Evolutionary conservation across 768 basidiomycete genomes (phyloP).

Genomic region (Collybia mongolica): DNA sequence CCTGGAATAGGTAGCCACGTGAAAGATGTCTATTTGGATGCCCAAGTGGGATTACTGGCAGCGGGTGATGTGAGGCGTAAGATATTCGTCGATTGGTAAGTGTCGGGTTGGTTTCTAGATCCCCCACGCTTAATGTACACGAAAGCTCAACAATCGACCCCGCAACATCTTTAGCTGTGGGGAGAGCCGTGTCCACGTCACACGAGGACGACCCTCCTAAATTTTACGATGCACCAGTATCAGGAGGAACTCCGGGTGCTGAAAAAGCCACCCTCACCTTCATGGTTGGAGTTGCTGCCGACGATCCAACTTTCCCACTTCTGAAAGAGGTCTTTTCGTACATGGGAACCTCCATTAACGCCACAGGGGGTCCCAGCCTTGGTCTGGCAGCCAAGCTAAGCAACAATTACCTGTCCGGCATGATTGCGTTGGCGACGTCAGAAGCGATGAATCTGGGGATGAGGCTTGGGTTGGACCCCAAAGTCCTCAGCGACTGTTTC

Average conservation of each 20-base stretch:
- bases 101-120: not conserved
- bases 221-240: slow-evolving; percentile 43
- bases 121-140: not conserved
- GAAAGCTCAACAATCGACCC: slow-evolving; percentile 43
- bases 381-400: slow-evolving; percentile 43
- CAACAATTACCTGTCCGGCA: slow-evolving; percentile 42
- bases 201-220: slow-evolving; percentile 11
- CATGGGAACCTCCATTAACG: slow-evolving; percentile 36
- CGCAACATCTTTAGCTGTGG: slow-evolving; percentile 31
- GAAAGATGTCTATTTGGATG: slow-evolving; percentile 32
- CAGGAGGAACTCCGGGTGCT: slow-evolving; percentile 40
- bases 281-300: slow-evolving; percentile 35
- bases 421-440: slow-evolving; percentile 39
- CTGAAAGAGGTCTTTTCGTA: slow-evolving; percentile 28
- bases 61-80: slow-evolving; percentile 32
- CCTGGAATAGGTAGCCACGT: slow-evolving; percentile 32
- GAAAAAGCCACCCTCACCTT: slow-evolving; percentile 35
- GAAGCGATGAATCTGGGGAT: slow-evolving; percentile 47
- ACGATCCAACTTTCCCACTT: slow-evolving; percentile 29
- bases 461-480: slow-evolving; percentile 39
- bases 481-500: slow-evolving; percentile 34
- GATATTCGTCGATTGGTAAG: slow-evolving; percentile 41
- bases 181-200: slow-evolving; percentile 24
- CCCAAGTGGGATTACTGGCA: slow-evolving; percentile 32
- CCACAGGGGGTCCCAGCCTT: slow-evolving; percentile 36